A percentile compares a stretch with the other conserved stretches of the same genome.
phyloP scores from a whole-genome alignment of 179 eudicot genomes.

The Heliamphora pulchella region DNA sequence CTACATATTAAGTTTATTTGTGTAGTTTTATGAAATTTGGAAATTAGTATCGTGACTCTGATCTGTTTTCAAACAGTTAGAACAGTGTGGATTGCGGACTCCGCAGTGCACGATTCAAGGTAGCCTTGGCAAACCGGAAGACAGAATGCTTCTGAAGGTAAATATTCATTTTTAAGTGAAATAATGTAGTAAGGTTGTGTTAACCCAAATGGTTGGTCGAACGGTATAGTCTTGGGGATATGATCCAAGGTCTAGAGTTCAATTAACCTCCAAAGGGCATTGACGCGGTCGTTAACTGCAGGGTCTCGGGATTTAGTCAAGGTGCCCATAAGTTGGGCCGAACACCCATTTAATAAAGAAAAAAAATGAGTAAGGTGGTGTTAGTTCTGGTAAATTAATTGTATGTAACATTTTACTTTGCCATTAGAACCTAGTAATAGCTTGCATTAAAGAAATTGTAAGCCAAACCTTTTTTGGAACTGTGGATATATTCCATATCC shows the following conservation, averaged over 20 bases:
- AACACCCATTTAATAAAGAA: too few species aligned
- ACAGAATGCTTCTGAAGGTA: constrained; percentile 48
- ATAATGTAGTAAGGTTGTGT: not conserved
- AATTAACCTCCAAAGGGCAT: too few species aligned
- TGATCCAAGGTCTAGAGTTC: too few species aligned
- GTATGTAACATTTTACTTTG: not conserved
- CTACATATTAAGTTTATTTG: not conserved
- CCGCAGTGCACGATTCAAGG: constrained; percentile 94
- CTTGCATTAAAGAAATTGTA: not conserved
- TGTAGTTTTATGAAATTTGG: not conserved
- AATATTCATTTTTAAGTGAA: not conserved
- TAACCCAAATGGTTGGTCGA: not conserved
- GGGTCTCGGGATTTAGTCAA: too few species aligned
- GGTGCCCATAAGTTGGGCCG: too few species aligned
- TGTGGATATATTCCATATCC: too few species aligned
- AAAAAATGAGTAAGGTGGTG: not conserved
- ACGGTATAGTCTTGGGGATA: too few species aligned
- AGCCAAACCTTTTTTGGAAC: not conserved
- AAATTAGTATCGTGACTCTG: not conserved
- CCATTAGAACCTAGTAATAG: not conserved
- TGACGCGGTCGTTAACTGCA: too few species aligned
- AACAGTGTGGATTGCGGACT: constrained; percentile 70
- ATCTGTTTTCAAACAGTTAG: constrained; percentile 40
- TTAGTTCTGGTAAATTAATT: not conserved
- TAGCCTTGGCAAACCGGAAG: constrained; percentile 60